Conservation (phyloP, 2,329 filamentous ascomycete species). For the Bipolaris bicolor region DNA sequence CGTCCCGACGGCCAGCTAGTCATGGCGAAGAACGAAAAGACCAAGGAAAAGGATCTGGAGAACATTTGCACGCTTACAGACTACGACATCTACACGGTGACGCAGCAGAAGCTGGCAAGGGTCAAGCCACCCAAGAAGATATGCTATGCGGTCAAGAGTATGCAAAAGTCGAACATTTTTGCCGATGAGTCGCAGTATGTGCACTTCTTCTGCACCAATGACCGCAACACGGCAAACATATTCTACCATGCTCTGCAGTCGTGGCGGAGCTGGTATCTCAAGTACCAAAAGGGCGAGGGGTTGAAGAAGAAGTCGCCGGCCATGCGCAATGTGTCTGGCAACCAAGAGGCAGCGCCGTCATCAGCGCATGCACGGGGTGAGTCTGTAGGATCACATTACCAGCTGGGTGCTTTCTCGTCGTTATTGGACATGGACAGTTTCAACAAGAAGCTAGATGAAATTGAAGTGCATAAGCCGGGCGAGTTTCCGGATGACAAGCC, state of each 20-base stretch:
- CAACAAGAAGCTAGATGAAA: conserved; percentile 51
- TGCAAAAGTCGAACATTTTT: conserved; percentile 86
- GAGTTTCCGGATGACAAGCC: conserved; percentile 36
- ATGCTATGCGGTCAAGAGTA: conserved; percentile 89
- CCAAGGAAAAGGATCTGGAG: conserved; percentile 64
- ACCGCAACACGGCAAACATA: conserved; percentile 66
- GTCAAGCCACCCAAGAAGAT: conserved; percentile 84
- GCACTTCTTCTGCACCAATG: conserved; percentile 87
- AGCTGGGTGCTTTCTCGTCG: conserved; percentile 71
- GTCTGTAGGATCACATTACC: conserved; percentile 60
- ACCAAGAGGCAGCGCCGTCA: conserved; percentile 19
- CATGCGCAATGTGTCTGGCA: conserved; percentile 28
- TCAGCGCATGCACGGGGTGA: conserved; percentile 38
- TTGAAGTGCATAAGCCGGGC: conserved; percentile 30
- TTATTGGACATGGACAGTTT: conserved; percentile 68
- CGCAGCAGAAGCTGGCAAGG: conserved; percentile 69
- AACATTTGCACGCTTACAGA: conserved; percentile 86
- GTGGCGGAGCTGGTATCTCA: conserved; percentile 93
- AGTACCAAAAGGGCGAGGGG: conserved; percentile 70
- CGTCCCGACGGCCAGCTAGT: conserved; percentile 73
- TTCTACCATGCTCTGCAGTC: conserved; percentile 76
- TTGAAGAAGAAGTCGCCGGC: conserved; percentile 48
- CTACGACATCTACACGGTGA: conserved; percentile 88
- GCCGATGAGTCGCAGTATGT: conserved; percentile 83
- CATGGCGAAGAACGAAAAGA: conserved; percentile 72